Conservation (phyloP, 495 filamentous ascomycete genomes). For the Sporormia fimetaria region DNA sequence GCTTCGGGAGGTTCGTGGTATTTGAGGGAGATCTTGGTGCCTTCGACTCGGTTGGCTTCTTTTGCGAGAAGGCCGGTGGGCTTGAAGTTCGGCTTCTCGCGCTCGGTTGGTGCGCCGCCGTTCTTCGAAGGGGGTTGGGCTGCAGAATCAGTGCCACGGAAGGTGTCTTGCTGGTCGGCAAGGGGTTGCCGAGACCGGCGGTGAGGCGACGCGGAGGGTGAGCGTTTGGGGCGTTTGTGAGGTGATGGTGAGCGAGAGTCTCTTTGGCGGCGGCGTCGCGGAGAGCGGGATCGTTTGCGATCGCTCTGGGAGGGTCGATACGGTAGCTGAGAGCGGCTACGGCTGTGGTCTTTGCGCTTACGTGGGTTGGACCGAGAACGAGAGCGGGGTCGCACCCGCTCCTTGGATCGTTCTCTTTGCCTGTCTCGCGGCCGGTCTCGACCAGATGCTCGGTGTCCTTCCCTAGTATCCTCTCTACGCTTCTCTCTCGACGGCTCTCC, state of each 20-base stretch:
- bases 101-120: conserved; percentile 10
- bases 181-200: conserved; percentile 27
- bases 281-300: conserved; percentile 6
- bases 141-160: conserved; percentile 19
- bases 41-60: conserved; percentile 70
- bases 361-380: too few relatives aligned
- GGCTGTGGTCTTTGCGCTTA: conserved; percentile 1
- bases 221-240: conserved; percentile 3
- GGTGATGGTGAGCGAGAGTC: conserved; percentile 10
- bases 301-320: conserved; percentile 11
- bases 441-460: conserved; percentile 1
- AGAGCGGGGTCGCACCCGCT: background rate
- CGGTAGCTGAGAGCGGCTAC: conserved; percentile 10
- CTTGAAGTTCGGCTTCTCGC: too few relatives aligned
- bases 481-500: conserved; percentile 8
- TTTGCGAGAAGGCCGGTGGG: conserved; percentile 75
- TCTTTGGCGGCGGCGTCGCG: background rate
- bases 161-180: conserved; percentile 31
- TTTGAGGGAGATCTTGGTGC: conserved; percentile 66
- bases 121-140: conserved; percentile 12
- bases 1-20: conserved; percentile 93
- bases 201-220: conserved; percentile 11
- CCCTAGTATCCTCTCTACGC: conserved; percentile 4
- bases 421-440: conserved; percentile 1
- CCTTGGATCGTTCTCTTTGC: background rate